Conservation (phyloP, 495 filamentous ascomycete species). For the Neurospora tetraspora region DNA sequence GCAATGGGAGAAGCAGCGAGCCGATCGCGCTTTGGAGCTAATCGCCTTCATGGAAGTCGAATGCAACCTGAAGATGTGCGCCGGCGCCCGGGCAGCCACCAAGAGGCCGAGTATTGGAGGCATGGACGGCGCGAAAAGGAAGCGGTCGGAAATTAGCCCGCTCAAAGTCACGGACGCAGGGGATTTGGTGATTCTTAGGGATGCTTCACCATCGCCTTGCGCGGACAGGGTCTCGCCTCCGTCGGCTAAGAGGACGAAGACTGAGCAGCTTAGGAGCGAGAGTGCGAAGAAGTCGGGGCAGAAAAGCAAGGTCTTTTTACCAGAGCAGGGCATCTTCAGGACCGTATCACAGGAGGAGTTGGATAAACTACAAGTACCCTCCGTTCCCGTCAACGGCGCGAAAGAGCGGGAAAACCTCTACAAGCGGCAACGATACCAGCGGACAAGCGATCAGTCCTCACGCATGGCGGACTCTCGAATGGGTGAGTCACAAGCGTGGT, state of each 20-base stretch:
- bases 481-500: conserved; percentile 1
- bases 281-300: conserved; percentile 14
- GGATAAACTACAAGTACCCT: conserved; percentile 17
- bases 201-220: conserved; percentile 10
- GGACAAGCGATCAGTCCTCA: conserved; percentile 21
- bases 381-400: conserved; percentile 1
- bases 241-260: conserved; percentile 19
- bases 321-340: conserved; percentile 42
- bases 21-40: conserved; percentile 58
- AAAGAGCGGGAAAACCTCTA: neutral
- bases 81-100: conserved; percentile 34
- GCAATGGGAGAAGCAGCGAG: conserved; percentile 52
- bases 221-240: conserved; percentile 4
- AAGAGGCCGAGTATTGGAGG: conserved; percentile 6
- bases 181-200: conserved; percentile 33
- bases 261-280: conserved; percentile 13
- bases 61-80: conserved; percentile 64
- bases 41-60: conserved; percentile 77
- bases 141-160: conserved; percentile 12
- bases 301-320: conserved; percentile 36
- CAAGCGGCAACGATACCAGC: conserved; percentile 4
- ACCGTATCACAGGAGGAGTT: conserved; percentile 38
- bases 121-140: conserved; percentile 17
- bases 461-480: conserved; percentile 4
- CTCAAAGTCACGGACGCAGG: conserved; percentile 29